Evolutionary conservation across 2,329 filamentous ascomycete genomes (phyloP).

Genomic region (Monosporascus sp.): DNA sequence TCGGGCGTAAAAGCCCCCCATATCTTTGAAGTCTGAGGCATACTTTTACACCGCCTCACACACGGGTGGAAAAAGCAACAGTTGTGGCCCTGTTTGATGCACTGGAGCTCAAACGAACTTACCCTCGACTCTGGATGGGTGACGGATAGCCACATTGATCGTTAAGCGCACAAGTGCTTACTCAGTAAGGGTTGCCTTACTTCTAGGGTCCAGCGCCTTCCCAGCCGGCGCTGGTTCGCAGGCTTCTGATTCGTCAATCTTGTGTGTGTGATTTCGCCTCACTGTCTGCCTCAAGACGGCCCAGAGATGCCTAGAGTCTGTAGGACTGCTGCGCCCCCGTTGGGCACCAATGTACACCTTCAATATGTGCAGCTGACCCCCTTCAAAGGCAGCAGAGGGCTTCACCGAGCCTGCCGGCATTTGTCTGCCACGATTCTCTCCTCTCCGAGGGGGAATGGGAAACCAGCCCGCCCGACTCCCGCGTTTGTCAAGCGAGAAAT

Average conservation of each 20-base stretch:
- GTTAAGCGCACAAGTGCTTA: neutral
- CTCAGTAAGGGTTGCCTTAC: neutral
- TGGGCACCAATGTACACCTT: neutral
- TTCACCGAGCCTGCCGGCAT: neutral
- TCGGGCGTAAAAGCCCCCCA: neutral
- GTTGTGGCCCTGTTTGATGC: neutral
- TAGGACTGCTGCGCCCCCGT: neutral
- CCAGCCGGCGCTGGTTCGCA: neutral
- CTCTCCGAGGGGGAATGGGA: neutral
- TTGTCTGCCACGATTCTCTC: neutral
- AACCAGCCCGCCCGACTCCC: neutral
- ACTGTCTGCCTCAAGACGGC: neutral
- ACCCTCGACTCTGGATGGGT: neutral
- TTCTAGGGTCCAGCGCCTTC: neutral
- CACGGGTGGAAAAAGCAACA: neutral
- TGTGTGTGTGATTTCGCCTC: neutral
- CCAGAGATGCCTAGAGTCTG: neutral
- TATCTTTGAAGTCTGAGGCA: neutral
- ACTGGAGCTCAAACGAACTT: neutral
- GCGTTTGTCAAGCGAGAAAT: neutral
- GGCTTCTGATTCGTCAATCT: neutral
- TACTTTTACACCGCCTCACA: neutral
- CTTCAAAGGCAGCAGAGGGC: neutral
- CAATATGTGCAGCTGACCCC: neutral
- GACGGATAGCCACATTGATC: neutral